Evolutionary conservation across 2,329 filamentous ascomycete species (phyloP).

Genomic region (Neoscytalidium dimidiatum): DNA sequence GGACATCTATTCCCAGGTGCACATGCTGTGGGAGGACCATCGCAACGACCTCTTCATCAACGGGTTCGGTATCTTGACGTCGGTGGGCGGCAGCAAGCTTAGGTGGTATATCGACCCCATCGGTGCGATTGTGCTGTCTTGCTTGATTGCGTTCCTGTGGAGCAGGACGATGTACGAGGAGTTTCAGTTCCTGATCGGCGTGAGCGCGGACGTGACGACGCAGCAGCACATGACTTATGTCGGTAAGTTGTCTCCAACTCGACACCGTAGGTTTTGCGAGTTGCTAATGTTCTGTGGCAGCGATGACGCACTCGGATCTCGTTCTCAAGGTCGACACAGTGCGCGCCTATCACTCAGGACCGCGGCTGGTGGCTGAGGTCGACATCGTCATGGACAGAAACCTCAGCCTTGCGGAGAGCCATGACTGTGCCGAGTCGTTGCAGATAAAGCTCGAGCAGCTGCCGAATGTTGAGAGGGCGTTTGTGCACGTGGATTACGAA

Average conservation of each 20-base stretch:
- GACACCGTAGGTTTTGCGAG: background rate
- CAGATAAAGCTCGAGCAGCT: conserved; percentile 92
- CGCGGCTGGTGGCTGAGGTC: conserved; percentile 89
- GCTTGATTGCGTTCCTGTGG: conserved; percentile 80
- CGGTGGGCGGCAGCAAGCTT: conserved; percentile 83
- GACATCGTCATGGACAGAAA: conserved; percentile 90
- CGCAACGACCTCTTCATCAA: conserved; percentile 98
- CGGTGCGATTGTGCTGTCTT: conserved; percentile 84
- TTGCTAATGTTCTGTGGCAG: background rate
- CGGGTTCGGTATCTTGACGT: conserved; percentile 86
- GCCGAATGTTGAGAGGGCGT: conserved; percentile 72
- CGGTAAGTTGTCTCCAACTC: background rate
- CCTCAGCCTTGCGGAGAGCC: conserved; percentile 72
- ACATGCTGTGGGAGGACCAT: conserved; percentile 95
- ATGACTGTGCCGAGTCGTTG: conserved; percentile 91
- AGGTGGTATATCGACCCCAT: conserved; percentile 94
- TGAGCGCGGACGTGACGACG: conserved; percentile 80
- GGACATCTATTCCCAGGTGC: conserved; percentile 86
- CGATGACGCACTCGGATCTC: conserved; percentile 78
- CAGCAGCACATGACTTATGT: conserved; percentile 96
- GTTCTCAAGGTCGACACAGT: conserved; percentile 93
- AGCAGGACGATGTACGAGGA: conserved; percentile 81
- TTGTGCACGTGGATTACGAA: background rate
- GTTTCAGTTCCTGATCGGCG: conserved; percentile 88
- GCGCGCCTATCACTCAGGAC: conserved; percentile 85